Percentiles rank a stretch among this genome's conserved stretches.
Conservation (phyloP, 2,329 filamentous ascomycete genomes). For the Penicillium expansum region DNA sequence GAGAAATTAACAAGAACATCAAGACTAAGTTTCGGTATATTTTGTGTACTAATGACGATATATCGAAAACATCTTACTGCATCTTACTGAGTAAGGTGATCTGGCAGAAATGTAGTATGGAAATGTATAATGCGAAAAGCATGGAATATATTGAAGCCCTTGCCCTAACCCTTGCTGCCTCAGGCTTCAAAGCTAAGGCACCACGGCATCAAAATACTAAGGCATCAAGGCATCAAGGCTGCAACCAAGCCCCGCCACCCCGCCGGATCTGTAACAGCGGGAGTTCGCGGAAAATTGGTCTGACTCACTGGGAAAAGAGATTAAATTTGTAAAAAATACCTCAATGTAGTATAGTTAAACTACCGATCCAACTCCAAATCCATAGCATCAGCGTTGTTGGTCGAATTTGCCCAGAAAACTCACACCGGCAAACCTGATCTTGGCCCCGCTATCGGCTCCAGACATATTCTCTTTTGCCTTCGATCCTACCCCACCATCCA, state of each 20-base stretch:
- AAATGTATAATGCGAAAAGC: neutral
- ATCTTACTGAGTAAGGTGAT: no score
- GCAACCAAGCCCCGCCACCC: conserved; percentile 8
- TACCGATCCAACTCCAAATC: neutral
- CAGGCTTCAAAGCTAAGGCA: neutral
- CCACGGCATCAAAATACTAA: neutral
- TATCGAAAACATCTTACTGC: neutral
- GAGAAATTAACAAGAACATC: no score
- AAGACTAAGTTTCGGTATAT: no score
- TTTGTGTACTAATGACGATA: no score
- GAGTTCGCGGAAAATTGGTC: neutral
- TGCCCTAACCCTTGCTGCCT: conserved; percentile 5
- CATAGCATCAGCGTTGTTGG: neutral
- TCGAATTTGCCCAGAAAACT: neutral
- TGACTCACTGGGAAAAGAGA: neutral
- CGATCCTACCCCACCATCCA: conserved; percentile 8
- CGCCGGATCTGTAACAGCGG: conserved; percentile 3
- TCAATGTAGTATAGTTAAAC: neutral
- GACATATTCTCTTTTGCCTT: conserved; percentile 5
- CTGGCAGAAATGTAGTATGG: neutral
- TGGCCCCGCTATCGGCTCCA: conserved; percentile 13
- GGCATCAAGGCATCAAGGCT: neutral
- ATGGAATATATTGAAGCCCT: neutral
- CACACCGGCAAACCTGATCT: conserved; percentile 8
- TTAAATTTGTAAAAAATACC: neutral